A percentile compares a stretch with the other conserved stretches of the same genome.
Conservation (phyloP, 2,329 filamentous ascomycete species). For the Emmonsiellopsis sp. region DNA sequence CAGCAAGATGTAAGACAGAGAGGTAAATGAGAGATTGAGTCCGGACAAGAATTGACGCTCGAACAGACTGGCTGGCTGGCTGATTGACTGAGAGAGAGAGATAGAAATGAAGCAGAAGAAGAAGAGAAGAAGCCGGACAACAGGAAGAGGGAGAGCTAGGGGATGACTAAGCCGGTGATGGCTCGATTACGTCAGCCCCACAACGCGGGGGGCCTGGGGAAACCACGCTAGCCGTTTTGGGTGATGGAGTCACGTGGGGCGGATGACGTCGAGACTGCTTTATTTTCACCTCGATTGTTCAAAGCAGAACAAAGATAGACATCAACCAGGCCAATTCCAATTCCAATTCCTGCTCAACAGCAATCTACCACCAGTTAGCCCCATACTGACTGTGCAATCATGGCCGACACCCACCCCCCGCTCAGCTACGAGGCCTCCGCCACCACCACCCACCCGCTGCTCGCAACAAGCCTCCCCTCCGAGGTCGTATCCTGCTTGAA, state of each 20-base stretch:
- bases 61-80: not conserved
- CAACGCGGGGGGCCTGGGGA: slow-evolving; percentile 15
- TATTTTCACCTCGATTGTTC: no score
- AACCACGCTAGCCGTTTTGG: not conserved
- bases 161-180: not conserved
- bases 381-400: slow-evolving; percentile 10
- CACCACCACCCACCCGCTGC: slow-evolving; percentile 61
- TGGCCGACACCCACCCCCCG: slow-evolving; percentile 48
- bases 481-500: slow-evolving; percentile 88
- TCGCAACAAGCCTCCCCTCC: slow-evolving; percentile 61
- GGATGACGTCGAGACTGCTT: slow-evolving; percentile 1
- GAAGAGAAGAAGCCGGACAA: not conserved
- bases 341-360: no score
- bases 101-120: not conserved
- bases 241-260: not conserved
- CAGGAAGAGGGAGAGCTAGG: not conserved
- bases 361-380: not conserved
- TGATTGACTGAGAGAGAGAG: not conserved
- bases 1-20: not conserved
- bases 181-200: not conserved
- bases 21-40: not conserved
- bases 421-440: slow-evolving; percentile 69
- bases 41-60: not conserved
- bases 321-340: no score
- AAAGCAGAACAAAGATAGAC: no score